Evolutionary conservation across 257 asterid species (phyloP).

Genomic region (Hygrophila difformis): DNA sequence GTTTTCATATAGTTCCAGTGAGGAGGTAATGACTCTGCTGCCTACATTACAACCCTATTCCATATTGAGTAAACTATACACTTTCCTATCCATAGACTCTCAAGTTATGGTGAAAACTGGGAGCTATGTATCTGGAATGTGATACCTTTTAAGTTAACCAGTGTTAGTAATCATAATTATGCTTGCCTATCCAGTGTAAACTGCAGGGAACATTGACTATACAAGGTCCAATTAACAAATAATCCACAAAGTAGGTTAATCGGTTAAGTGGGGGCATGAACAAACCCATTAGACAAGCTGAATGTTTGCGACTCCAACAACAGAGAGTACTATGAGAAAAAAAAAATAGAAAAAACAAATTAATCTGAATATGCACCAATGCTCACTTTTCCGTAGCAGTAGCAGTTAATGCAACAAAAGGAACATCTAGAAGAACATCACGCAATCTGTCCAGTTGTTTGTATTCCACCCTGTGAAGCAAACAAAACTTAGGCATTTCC

Average conservation of each 20-base stretch:
- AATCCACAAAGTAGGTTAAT: neutral
- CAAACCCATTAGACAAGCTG: conserved; percentile 16
- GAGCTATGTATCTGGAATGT: too few relatives aligned
- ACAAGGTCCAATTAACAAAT: neutral
- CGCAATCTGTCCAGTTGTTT: conserved; percentile 77
- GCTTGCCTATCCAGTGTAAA: too few relatives aligned
- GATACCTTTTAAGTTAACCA: too few relatives aligned
- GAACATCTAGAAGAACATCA: conserved; percentile 52
- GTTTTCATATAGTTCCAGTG: too few relatives aligned
- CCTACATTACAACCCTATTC: too few relatives aligned
- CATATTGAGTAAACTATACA: too few relatives aligned
- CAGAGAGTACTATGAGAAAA: conserved; percentile 26
- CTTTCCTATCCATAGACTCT: too few relatives aligned
- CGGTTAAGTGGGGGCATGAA: conserved; percentile 13
- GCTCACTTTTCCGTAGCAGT: conserved; percentile 93
- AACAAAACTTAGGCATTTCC: conserved; percentile 14
- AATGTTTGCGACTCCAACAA: conserved; percentile 31
- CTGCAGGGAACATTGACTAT: too few relatives aligned
- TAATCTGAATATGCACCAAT: conserved; percentile 5
- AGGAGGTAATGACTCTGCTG: too few relatives aligned
- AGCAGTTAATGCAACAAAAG: conserved; percentile 87
- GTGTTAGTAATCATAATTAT: too few relatives aligned
- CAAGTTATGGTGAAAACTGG: too few relatives aligned
- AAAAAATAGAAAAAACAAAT: neutral
- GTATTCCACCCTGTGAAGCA: conserved; percentile 67